A percentile compares a stretch with the other conserved stretches of the same genome.
phyloP scores from a whole-genome alignment of 1,139 yeast genomes.

The Kurtzmaniella natalensis region DNA sequence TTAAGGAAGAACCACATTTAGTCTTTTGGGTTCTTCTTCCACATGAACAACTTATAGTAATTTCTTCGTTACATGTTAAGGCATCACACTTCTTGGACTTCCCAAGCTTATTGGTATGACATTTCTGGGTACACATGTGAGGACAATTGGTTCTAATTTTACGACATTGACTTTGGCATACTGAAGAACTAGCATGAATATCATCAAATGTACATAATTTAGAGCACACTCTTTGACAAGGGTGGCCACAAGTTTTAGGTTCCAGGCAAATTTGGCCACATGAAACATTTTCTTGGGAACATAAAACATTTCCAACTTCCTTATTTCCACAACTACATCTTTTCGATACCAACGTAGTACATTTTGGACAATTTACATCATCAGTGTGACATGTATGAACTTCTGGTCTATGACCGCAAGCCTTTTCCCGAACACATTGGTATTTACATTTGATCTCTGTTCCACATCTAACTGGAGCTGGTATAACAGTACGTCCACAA shows the following conservation, averaged over 20 bases:
- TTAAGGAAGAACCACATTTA: slow-evolving; percentile 51
- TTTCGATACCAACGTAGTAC: slow-evolving; percentile 64
- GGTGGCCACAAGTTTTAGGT: slow-evolving; percentile 63
- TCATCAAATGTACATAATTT: slow-evolving; percentile 29
- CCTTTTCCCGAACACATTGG: slow-evolving; percentile 57
- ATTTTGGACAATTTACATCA: slow-evolving; percentile 63
- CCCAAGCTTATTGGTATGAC: slow-evolving; percentile 55
- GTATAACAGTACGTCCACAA: slow-evolving; percentile 76
- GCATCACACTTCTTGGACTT: slow-evolving; percentile 36
- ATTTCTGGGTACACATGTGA: slow-evolving; percentile 56
- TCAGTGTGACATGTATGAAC: slow-evolving; percentile 75
- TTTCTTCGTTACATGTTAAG: slow-evolving; percentile 41
- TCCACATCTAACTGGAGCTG: slow-evolving; percentile 91
- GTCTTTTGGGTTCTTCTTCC: slow-evolving; percentile 47
- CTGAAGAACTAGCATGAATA: slow-evolving; percentile 27
- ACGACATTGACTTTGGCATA: slow-evolving; percentile 58
- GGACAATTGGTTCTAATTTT: slow-evolving; percentile 51
- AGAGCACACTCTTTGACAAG: slow-evolving; percentile 59
- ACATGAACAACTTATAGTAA: slow-evolving; percentile 58
- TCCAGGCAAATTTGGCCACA: slow-evolving; percentile 69
- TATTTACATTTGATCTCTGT: slow-evolving; percentile 64
- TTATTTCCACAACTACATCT: slow-evolving; percentile 68
- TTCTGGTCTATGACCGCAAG: slow-evolving; percentile 76
- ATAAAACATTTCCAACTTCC: slow-evolving; percentile 58
- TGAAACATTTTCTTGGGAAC: slow-evolving; percentile 65